These are phyloP conservation scores for Peltaster fructicola DNA, from an alignment of 2,329 filamentous ascomycete genomes.

Conservation along the genomic window DNA sequence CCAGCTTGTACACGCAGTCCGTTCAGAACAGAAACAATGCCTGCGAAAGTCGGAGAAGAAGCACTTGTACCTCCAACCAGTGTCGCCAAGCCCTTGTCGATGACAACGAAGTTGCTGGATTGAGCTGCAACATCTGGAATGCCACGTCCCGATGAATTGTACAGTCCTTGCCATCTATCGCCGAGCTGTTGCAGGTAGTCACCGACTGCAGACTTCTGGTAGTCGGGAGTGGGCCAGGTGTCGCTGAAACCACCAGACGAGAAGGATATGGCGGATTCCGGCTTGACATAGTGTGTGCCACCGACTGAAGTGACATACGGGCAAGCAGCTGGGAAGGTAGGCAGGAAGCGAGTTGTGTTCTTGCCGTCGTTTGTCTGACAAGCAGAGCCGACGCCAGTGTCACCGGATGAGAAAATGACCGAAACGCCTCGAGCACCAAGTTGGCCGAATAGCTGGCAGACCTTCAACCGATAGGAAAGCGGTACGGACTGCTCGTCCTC, in stretches of 20 bases:
- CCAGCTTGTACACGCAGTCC: conserved; percentile 36
- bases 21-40: conserved; percentile 42
- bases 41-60: conserved; percentile 39
- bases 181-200: conserved; percentile 24
- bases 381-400: conserved; percentile 37
- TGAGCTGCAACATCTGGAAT: conserved; percentile 32
- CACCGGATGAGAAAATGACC: conserved; percentile 44
- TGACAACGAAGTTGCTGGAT: conserved; percentile 31
- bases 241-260: conserved; percentile 26
- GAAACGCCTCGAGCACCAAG: conserved; percentile 48
- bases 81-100: conserved; percentile 27
- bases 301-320: conserved; percentile 30
- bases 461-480: conserved; percentile 36
- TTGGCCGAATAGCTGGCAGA: conserved; percentile 46
- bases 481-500: conserved; percentile 48
- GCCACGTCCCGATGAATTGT: conserved; percentile 26
- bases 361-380: conserved; percentile 30
- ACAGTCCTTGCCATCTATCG: conserved; percentile 22
- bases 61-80: conserved; percentile 33
- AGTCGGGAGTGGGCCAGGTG: conserved; percentile 23
- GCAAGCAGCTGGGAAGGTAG: conserved; percentile 29
- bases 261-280: conserved; percentile 27
- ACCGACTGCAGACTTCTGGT: conserved; percentile 24
- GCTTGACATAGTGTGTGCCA: conserved; percentile 22
- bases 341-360: conserved; percentile 27